A percentile compares a stretch with the other conserved stretches of the same genome.
phyloP scores from a whole-genome alignment of 352 stramenopile genomes.

The Phytophthora constricta region DNA sequence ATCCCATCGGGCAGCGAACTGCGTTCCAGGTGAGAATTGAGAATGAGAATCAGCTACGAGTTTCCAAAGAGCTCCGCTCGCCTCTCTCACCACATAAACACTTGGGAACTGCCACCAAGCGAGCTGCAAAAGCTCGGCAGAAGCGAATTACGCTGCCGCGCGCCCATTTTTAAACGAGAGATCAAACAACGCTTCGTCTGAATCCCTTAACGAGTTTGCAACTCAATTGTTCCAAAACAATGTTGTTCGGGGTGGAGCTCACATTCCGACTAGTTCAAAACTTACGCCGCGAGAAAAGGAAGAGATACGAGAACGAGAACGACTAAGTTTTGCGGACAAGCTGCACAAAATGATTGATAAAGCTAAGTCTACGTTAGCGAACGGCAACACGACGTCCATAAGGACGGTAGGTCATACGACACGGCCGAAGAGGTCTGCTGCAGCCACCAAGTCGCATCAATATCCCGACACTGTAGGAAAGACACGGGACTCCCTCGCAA shows the following conservation, averaged over 20 bases:
- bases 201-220: constrained; percentile 77
- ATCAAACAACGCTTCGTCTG: constrained; percentile 34
- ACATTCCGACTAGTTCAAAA: constrained; percentile 9
- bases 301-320: constrained; percentile 58
- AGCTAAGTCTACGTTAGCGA: constrained; percentile 69
- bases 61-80: constrained; percentile 42
- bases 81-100: constrained; percentile 40
- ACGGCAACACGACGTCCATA: constrained; percentile 26
- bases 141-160: constrained; percentile 23
- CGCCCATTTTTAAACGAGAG: constrained; percentile 8
- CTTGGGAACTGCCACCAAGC: constrained; percentile 30
- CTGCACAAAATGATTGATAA: constrained; percentile 91
- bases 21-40: constrained; percentile 53
- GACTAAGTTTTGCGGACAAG: constrained; percentile 85
- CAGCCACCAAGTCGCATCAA: constrained; percentile 3
- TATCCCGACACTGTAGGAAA: constrained; percentile 2
- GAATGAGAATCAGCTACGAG: constrained; percentile 45
- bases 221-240: constrained; percentile 71
- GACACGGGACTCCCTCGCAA: constrained; percentile 7
- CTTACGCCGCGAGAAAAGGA: constrained; percentile 40
- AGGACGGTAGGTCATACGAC: constrained; percentile 1
- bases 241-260: constrained; percentile 8
- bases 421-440: constrained; percentile 13
- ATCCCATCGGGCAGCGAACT: constrained; percentile 4
- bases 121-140: constrained; percentile 30